Evolutionary conservation across 331 rosid species (phyloP).

Genomic region (Rhamnella rubrinervis): DNA sequence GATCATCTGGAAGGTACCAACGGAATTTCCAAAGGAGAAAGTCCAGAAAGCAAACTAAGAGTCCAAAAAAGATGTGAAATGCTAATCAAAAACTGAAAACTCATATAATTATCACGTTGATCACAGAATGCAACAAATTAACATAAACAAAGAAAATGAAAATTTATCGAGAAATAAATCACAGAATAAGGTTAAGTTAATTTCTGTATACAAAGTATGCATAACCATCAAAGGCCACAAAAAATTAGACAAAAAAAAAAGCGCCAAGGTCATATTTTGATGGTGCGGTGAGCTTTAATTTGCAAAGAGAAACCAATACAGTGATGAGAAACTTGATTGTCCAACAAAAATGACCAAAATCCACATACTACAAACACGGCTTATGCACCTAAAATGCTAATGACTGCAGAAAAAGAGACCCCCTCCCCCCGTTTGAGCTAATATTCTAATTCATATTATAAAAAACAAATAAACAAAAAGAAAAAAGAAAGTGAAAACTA

Average conservation of each 20-base stretch:
- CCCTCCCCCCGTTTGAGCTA: not conserved
- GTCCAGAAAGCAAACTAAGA: not conserved
- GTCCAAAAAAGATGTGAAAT: not conserved
- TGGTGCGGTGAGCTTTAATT: not conserved
- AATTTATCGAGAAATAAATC: not conserved
- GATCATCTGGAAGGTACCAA: constrained; percentile 20
- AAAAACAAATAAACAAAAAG: not conserved
- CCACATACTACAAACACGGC: not conserved
- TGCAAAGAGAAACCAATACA: constrained; percentile 2
- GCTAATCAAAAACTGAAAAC: not conserved
- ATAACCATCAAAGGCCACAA: not conserved
- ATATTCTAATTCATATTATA: not conserved
- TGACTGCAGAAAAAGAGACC: not conserved
- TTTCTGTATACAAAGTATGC: not conserved
- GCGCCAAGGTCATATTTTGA: not conserved
- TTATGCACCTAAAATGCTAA: not conserved
- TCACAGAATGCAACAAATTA: not conserved
- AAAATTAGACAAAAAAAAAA: not conserved
- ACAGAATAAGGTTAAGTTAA: too few species aligned
- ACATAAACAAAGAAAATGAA: not conserved
- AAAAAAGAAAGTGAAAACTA: too few species aligned
- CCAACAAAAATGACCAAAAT: constrained; percentile 19
- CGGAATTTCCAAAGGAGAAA: constrained; percentile 17
- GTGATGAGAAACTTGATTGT: constrained; percentile 9
- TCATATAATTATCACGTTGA: constrained; percentile 7